Percentiles rank a stretch among this genome's conserved stretches.
Conservation (phyloP, 352 stramenopile species). For the Pythium phragmitis region DNA sequence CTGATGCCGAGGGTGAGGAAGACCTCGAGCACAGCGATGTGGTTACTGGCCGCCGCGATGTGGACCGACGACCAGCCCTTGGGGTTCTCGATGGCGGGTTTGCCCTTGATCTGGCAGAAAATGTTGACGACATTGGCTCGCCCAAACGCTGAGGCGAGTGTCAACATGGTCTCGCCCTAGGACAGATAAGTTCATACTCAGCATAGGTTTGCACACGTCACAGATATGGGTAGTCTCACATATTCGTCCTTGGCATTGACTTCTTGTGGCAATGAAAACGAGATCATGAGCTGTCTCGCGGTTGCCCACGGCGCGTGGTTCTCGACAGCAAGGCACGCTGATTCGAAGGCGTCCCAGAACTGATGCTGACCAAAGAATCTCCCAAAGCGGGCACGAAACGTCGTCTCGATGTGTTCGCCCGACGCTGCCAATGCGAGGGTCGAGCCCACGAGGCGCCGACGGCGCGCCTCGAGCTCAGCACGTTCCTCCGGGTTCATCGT, state of each 20-base stretch:
- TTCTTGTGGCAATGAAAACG: constrained; percentile 58
- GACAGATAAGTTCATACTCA: constrained; percentile 2
- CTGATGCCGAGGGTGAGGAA: constrained; percentile 46
- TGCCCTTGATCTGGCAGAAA: constrained; percentile 63
- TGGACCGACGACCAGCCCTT: constrained; percentile 71
- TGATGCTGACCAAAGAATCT: constrained; percentile 31
- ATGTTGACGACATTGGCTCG: constrained; percentile 53
- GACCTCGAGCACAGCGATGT: constrained; percentile 41
- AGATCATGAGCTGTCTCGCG: constrained; percentile 54
- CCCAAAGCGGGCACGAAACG: constrained; percentile 49
- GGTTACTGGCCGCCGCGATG: constrained; percentile 55
- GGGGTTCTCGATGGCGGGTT: constrained; percentile 55
- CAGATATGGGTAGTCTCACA: background rate
- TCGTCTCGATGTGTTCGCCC: constrained; percentile 48
- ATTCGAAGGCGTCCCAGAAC: constrained; percentile 61
- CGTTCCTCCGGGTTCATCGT: constrained; percentile 27
- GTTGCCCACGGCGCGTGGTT: constrained; percentile 36
- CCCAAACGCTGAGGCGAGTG: constrained; percentile 47
- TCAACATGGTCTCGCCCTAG: constrained; percentile 77
- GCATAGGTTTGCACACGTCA: constrained; percentile 9
- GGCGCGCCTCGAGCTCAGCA: constrained; percentile 36
- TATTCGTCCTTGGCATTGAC: constrained; percentile 62
- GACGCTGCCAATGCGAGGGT: constrained; percentile 39
- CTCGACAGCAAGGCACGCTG: constrained; percentile 41
- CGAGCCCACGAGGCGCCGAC: constrained; percentile 38